Base-by-base conservation (phyloP, 1,284 basidiomycete genomes). In the Laetiporus sulphureus region DNA sequence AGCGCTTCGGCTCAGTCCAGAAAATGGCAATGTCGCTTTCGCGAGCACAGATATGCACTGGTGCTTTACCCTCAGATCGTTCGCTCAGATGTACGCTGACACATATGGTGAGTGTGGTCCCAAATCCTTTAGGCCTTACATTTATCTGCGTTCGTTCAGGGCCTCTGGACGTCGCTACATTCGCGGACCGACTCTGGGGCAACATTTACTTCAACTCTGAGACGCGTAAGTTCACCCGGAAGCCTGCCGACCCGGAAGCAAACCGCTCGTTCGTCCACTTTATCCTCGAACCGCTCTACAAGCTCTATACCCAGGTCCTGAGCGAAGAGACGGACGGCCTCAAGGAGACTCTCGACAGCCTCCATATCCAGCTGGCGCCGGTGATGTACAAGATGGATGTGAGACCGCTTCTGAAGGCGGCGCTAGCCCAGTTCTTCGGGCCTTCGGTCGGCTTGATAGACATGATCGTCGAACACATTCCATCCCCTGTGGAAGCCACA, bases 361-460 rank as follows among this genome's bases (percentile, higher is more conserved):
- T 99, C 27, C 81, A 83, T 4, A 99, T 99, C 56, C 75, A 79
- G 36, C 70, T 99, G 52, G 96, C 95, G 65, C 88, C 92, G 0
- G 74, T 93, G 30, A 90, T 91, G 74, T 99, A 86, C 74, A 98
- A 98, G 72, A 95, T 98, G 84, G 96, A 99, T 60, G 93, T 95
- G 6, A 73, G 94, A 41, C 95, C 96, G 3, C 66, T 99, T 45
- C 71, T 99, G 49, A 95, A 96, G 68, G 89, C 90, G 33, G 86
- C 98, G 3, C 68, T 97, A 49, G 87, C 89, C 55, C 91, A 97
- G 55, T 99, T 99, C 73, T 98, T 99, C 57, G 95, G 96, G 3
- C 79, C 83, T 11, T 71, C 90, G 2, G 83, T 79, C 0, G 95
- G 95, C 0, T 69, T 99, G 45, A 81, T 96, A 24, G 96, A 99